Conservation (phyloP, 2,329 filamentous ascomycete species). For the Aspergillus brunneoviolaceus region DNA sequence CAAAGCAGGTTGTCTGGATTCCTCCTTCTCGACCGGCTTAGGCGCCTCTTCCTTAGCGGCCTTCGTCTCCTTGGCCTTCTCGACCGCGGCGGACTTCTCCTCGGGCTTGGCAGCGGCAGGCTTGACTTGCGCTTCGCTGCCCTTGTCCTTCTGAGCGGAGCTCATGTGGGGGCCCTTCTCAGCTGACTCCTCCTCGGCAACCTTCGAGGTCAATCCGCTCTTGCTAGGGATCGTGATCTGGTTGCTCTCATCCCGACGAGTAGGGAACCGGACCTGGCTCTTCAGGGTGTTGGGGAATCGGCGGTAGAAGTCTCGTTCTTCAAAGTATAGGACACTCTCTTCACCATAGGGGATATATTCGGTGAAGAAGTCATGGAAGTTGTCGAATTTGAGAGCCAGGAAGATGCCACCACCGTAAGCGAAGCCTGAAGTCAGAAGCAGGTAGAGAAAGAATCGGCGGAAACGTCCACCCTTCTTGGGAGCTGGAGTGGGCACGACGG, state of each 20-base stretch:
- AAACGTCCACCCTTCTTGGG: conserved; percentile 68
- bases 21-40: conserved; percentile 28
- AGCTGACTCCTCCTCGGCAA: conserved; percentile 63
- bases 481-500: conserved; percentile 48
- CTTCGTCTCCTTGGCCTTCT: conserved; percentile 34
- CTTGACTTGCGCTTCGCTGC: conserved; percentile 29
- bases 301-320: conserved; percentile 89
- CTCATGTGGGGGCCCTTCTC: conserved; percentile 54
- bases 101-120: conserved; percentile 29
- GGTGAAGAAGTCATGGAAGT: conserved; percentile 99
- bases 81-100: conserved; percentile 27
- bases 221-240: conserved; percentile 80
- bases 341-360: conserved; percentile 95
- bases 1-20: conserved; percentile 40
- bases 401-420: conserved; percentile 87
- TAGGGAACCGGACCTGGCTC: conserved; percentile 45
- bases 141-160: conserved; percentile 32
- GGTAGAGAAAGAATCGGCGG: conserved; percentile 72
- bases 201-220: conserved; percentile 79
- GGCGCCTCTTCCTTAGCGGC: conserved; percentile 31
- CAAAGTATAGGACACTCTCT: conserved; percentile 89
- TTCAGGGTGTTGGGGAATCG: conserved; percentile 65
- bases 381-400: conserved; percentile 91
- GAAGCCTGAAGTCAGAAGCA: conserved; percentile 72
- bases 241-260: conserved; percentile 56